Percentiles rank a stretch among this genome's conserved stretches.
These are phyloP conservation scores for Nyctanthes arbortristis DNA, from an alignment of 257 asterid genomes.

Conservation along the genomic window DNA sequence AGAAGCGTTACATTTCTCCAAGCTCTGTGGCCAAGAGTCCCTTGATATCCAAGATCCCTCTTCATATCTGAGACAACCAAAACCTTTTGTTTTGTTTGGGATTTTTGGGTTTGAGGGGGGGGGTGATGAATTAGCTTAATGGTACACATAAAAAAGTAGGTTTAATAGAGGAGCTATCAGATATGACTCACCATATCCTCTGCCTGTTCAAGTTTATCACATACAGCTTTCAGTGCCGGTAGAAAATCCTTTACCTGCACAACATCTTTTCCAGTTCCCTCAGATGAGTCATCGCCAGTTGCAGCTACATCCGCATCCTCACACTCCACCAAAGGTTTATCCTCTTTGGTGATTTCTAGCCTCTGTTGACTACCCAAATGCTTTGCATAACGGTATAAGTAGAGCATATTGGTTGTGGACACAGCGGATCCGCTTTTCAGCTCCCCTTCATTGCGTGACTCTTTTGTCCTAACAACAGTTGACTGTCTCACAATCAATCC, in stretches of 20 bases:
- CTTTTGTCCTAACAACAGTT: slow-evolving; percentile 67
- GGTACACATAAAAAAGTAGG: slow-evolving; percentile 22
- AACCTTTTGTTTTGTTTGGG: too few species aligned
- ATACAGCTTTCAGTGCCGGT: slow-evolving; percentile 77
- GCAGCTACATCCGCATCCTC: slow-evolving; percentile 52
- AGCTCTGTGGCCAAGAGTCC: slow-evolving; percentile 63
- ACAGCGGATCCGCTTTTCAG: slow-evolving; percentile 44
- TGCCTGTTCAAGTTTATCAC: slow-evolving; percentile 81
- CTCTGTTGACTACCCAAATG: slow-evolving; percentile 82
- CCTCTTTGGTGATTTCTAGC: slow-evolving; percentile 78
- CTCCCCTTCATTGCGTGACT: slow-evolving; percentile 40
- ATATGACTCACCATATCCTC: slow-evolving; percentile 68
- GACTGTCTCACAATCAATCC: slow-evolving; percentile 83
- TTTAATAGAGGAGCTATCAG: slow-evolving; percentile 16
- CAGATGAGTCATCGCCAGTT: slow-evolving; percentile 41
- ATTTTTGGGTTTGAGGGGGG: too few species aligned
- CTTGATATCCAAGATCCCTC: slow-evolving; percentile 78
- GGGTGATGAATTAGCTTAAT: slow-evolving; percentile 31
- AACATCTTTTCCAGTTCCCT: slow-evolving; percentile 53
- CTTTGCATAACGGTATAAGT: slow-evolving; percentile 76
- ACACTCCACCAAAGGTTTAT: slow-evolving; percentile 35
- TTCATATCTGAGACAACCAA: slow-evolving; percentile 82
- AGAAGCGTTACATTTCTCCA: slow-evolving; percentile 72
- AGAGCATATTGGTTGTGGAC: slow-evolving; percentile 80
- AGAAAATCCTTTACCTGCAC: slow-evolving; percentile 70